Conservation (phyloP, 106 monocot species). For the Ottelia alismoides region DNA sequence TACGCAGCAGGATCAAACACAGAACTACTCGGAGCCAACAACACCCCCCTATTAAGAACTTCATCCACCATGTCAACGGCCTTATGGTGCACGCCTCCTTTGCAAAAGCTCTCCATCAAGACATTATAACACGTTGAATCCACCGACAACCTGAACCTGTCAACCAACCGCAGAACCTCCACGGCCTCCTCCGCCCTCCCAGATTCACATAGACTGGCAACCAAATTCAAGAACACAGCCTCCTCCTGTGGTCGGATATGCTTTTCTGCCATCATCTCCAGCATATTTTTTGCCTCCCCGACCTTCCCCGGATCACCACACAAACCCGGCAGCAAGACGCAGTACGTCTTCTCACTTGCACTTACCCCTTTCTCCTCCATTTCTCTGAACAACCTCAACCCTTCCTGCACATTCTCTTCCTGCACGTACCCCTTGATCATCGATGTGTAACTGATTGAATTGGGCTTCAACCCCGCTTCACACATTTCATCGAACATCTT, state of each 20-base stretch:
- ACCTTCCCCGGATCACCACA: conserved; percentile 40
- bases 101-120: conserved; percentile 63
- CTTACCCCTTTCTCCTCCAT: conserved; percentile 49
- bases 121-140: conserved; percentile 48
- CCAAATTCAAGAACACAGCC: conserved; percentile 54
- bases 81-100: conserved; percentile 26
- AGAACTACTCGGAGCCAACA: conserved; percentile 24
- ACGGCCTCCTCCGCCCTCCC: conserved; percentile 57
- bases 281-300: conserved; percentile 36
- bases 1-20: conserved; percentile 49
- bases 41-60: conserved; percentile 42
- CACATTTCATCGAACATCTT: conserved; percentile 20
- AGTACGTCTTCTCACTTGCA: conserved; percentile 58
- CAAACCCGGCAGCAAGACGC: conserved; percentile 67
- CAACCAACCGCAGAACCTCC: conserved; percentile 34
- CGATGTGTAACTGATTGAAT: conserved; percentile 60
- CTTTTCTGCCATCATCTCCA: conserved; percentile 69
- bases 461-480: conserved; percentile 13
- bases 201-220: conserved; percentile 37
- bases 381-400: conserved; percentile 39
- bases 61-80: conserved; percentile 59
- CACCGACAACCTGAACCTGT: conserved; percentile 25
- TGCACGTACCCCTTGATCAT: conserved; percentile 80
- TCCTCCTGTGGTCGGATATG: conserved; percentile 51
- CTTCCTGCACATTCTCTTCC: conserved; percentile 40